Evolutionary conservation across 129 eudicot genomes (phyloP).

Genomic region (Arctium lappa): DNA sequence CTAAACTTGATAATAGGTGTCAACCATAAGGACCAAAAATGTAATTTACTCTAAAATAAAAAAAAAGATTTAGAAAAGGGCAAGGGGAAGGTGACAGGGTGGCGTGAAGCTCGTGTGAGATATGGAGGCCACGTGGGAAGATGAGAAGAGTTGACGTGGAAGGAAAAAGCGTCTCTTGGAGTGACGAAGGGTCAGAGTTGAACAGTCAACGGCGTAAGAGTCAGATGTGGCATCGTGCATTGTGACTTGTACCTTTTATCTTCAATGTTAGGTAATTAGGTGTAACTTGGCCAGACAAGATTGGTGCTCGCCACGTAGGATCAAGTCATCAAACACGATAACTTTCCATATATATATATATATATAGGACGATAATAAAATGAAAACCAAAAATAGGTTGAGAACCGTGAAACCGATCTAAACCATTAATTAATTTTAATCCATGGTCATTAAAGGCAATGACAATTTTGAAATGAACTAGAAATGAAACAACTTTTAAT

Average conservation of each 20-base stretch:
- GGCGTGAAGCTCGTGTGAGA: constrained; percentile 25
- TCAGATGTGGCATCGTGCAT: constrained; percentile 1
- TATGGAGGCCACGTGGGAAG: constrained; percentile 30
- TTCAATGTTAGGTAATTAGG: constrained; percentile 5
- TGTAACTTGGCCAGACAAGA: not conserved
- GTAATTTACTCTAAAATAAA: no score
- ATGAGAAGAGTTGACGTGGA: constrained; percentile 20
- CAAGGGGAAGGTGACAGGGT: not conserved
- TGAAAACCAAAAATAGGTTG: no score
- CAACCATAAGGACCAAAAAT: no score
- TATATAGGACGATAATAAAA: no score
- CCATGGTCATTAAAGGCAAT: no score
- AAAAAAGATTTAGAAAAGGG: not conserved
- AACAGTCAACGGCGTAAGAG: constrained; percentile 11
- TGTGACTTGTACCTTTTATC: constrained; percentile 11
- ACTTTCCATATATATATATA: not conserved
- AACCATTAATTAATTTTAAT: no score
- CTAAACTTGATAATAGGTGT: no score
- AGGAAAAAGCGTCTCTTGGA: constrained; percentile 20
- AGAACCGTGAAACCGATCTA: no score
- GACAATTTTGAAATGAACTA: no score
- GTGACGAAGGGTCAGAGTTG: constrained; percentile 31
- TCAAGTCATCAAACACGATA: constrained; percentile 12
- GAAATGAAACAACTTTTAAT: no score
- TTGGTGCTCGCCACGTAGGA: constrained; percentile 29